Conservation (phyloP, 2,329 filamentous ascomycete species). For the Ascochyta pisi region DNA sequence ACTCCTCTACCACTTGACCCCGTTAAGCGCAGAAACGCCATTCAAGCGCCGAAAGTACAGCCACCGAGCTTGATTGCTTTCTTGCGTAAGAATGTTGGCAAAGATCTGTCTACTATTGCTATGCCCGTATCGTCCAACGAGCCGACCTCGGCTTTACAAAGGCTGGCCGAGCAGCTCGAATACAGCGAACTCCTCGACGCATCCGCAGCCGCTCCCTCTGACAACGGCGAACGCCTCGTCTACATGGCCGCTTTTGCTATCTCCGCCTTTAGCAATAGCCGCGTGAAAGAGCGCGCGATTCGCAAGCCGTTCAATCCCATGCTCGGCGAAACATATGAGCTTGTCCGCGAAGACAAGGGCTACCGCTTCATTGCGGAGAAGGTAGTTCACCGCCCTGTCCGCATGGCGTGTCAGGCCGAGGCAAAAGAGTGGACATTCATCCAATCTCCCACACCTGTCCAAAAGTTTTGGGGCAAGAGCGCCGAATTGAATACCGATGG, state of each 20-base stretch:
- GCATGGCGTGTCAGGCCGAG: constrained; percentile 93
- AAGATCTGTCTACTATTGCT: constrained; percentile 93
- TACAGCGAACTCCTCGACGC: constrained; percentile 85
- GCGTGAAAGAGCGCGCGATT: constrained; percentile 88
- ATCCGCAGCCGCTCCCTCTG: constrained; percentile 58
- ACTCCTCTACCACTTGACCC: constrained; percentile 76
- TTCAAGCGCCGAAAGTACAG: constrained; percentile 75
- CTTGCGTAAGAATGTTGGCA: constrained; percentile 95
- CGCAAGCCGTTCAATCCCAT: constrained; percentile 98
- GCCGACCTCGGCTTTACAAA: constrained; percentile 85
- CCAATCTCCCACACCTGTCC: constrained; percentile 85
- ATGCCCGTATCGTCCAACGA: constrained; percentile 99
- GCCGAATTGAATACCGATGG: constrained; percentile 94
- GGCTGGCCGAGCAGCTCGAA: constrained; percentile 87
- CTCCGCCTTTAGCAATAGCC: constrained; percentile 79
- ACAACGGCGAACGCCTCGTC: constrained; percentile 75
- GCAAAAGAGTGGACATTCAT: constrained; percentile 83
- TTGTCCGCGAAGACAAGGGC: constrained; percentile 84
- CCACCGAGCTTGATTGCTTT: constrained; percentile 94
- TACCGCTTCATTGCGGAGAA: constrained; percentile 96
- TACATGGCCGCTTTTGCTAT: constrained; percentile 91
- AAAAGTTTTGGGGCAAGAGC: constrained; percentile 99
- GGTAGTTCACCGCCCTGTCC: constrained; percentile 88
- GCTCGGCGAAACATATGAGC: constrained; percentile 93
- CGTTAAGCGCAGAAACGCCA: constrained; percentile 71